Evolutionary conservation across 2,329 filamentous ascomycete genomes (phyloP).

Genomic region (Pestalotiopsis sp.): DNA sequence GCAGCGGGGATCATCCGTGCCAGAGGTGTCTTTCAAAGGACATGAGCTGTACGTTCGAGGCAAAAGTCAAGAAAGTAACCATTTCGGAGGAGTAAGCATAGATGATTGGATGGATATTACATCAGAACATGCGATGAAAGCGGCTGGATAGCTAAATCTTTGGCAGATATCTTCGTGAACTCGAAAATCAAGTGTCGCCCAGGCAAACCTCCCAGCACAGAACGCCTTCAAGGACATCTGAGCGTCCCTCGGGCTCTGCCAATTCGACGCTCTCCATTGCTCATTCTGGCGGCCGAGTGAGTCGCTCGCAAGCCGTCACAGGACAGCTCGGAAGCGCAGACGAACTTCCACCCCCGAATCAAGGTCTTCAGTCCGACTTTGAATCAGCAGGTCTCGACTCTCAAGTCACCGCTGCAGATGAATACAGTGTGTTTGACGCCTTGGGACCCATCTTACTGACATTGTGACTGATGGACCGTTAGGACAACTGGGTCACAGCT

Average conservation of each 20-base stretch:
- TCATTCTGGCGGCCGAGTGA: background rate
- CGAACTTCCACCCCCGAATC: background rate
- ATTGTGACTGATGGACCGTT: background rate
- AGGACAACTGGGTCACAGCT: constrained; percentile 4
- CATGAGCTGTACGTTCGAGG: background rate
- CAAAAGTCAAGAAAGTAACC: background rate
- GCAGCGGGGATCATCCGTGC: background rate
- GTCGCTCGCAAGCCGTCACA: background rate
- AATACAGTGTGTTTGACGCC: background rate
- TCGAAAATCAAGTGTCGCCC: background rate
- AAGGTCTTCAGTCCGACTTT: background rate
- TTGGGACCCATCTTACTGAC: too few species aligned
- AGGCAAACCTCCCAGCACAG: background rate
- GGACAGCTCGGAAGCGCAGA: background rate
- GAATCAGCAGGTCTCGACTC: background rate
- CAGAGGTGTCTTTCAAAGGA: constrained; percentile 2
- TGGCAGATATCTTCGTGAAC: background rate
- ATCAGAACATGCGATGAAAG: background rate
- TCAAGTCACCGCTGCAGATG: background rate
- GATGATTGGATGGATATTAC: background rate
- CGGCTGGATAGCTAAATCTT: background rate
- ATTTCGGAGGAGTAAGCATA: background rate
- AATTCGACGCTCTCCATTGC: background rate
- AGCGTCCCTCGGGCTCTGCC: background rate
- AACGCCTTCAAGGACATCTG: background rate